Conservation (phyloP, 1,139 yeast species). For the Pichia sp. region DNA sequence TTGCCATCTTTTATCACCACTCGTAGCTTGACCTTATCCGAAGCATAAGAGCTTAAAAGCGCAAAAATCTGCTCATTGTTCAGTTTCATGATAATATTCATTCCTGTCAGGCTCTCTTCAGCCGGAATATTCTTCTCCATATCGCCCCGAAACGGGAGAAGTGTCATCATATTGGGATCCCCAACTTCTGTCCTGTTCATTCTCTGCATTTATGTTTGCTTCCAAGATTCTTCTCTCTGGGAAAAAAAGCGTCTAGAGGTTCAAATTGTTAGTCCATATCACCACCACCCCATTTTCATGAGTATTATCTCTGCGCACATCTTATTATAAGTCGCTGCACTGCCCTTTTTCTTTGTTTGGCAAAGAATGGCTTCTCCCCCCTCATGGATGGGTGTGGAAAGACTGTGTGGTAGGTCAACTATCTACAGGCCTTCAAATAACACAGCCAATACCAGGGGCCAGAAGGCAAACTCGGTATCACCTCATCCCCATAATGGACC, state of each 20-base stretch:
- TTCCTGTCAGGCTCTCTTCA: neutral
- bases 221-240: neutral
- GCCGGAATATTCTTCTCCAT: neutral
- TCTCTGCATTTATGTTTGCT: neutral
- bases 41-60: conserved; percentile 14
- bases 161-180: neutral
- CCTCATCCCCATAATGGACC: conserved; percentile 47
- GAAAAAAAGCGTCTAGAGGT: neutral
- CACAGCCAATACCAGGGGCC: neutral
- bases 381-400: neutral
- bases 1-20: conserved; percentile 27
- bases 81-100: conserved; percentile 25
- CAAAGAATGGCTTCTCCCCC: neutral
- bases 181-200: neutral
- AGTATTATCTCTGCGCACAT: neutral
- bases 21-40: conserved; percentile 17
- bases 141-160: conserved; percentile 8
- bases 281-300: neutral
- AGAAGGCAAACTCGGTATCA: neutral
- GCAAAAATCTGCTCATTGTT: conserved; percentile 23
- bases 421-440: no score
- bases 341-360: neutral
- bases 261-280: neutral
- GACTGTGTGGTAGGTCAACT: neutral
- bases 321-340: neutral